Base-by-base conservation (phyloP, 805 yeast genomes). In the Pichia manshurica region DNA sequence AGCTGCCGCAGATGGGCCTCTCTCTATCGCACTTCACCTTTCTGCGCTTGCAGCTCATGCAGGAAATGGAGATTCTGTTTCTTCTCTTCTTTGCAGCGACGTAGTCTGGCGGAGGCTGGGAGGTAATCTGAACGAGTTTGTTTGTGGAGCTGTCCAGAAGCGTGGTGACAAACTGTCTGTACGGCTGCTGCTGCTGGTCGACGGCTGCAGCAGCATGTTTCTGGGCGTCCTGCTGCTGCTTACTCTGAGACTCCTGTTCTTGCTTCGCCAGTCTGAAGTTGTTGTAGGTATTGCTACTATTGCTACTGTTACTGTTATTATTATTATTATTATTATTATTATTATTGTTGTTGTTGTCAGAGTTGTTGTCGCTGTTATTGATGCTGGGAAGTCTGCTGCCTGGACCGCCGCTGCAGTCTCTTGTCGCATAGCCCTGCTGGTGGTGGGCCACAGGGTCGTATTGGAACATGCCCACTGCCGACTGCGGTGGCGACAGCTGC, bases 31-130 rank as follows among this genome's bases (percentile, higher is more conserved):
- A 68, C 48, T 73, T 74, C 15, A 76, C 77, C 53, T 76, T 76
- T 46, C 78, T 61, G 55, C 71, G 66, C 49, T 78, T 67, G 56
- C 81, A 76, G 39, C 69, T 53, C 44, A 59, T 41, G 51, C 67
- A 63, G 4, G 67, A 63, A 1, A 74, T 63, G 4, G 79, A 74
- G 4, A 70, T 71, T 55, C 79, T 67, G 57, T 75, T 74, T 53
- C 80, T 64, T 51, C 65, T 71, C 49, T 71, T 59, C 45, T 53
- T 50, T 12, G 28, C 33, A 3, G 42, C 44, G 5, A 39, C 42
- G 31, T 44, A 44, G 20, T 48, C 47, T 3, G 47, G 47, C 20
- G 47, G 45, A 9, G 47, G 47, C 37, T 48, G 47, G 8, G 51
- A 48, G 3, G 43, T 45, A 13, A 48, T 40, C 50, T 28, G 54